phyloP scores from a whole-genome alignment of 768 basidiomycete species.

The Amanita muscaria region DNA sequence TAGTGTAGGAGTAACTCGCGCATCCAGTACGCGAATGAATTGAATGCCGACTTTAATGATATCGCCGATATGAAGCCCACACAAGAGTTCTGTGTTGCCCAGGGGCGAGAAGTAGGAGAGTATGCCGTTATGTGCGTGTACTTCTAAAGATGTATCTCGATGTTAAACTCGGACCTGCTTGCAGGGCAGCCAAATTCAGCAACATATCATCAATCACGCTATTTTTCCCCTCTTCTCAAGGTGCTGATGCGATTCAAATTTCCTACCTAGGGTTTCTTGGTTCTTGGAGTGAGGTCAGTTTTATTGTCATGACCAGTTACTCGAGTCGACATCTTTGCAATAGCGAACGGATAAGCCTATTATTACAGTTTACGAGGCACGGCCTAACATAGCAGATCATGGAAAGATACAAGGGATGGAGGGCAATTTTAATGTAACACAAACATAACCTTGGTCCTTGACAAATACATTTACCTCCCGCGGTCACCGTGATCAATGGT shows the following conservation, averaged over 20 bases:
- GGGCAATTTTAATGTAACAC: constrained; percentile 43
- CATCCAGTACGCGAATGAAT: constrained; percentile 69
- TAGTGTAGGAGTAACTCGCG: no score
- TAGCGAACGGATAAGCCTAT: constrained; percentile 74
- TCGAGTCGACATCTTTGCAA: background rate
- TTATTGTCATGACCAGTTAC: background rate
- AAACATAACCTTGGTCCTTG: constrained; percentile 14
- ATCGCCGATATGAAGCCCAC: constrained; percentile 49
- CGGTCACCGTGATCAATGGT: no score
- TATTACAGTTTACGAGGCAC: constrained; percentile 81
- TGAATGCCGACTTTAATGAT: constrained; percentile 78
- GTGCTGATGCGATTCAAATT: constrained; percentile 65
- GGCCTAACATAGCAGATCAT: constrained; percentile 84
- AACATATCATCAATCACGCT: constrained; percentile 75
- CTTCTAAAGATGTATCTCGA: background rate
- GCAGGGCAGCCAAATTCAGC: constrained; percentile 79
- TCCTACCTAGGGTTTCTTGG: constrained; percentile 87
- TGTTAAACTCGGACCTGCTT: background rate
- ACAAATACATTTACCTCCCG: background rate
- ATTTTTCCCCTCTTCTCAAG: constrained; percentile 74
- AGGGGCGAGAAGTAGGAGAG: constrained; percentile 72
- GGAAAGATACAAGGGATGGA: constrained; percentile 78
- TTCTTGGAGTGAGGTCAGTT: constrained; percentile 63
- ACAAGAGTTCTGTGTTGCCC: constrained; percentile 66
- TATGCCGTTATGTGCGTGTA: constrained; percentile 67